These are phyloP conservation scores for Phytophthora sp. DNA, from an alignment of 352 stramenopile species.

Conservation along the genomic window DNA sequence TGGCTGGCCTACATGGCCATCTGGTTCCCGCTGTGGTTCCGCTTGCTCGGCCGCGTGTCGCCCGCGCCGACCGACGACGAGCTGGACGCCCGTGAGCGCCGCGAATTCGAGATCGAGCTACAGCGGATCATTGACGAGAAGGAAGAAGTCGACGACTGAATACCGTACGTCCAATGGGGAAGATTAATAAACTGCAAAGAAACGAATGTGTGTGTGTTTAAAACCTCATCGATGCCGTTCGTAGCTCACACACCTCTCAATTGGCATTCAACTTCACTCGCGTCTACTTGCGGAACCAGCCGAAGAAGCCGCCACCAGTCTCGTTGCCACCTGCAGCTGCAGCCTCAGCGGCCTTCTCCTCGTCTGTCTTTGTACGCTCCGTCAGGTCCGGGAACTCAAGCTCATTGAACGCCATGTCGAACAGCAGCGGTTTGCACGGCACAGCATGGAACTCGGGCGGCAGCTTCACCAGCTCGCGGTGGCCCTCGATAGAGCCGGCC, in stretches of 20 bases:
- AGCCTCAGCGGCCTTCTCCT: constrained; percentile 69
- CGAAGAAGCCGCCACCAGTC: constrained; percentile 59
- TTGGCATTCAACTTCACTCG: not conserved
- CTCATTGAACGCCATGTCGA: constrained; percentile 86
- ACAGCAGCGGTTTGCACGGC: constrained; percentile 81
- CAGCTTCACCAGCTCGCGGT: constrained; percentile 70
- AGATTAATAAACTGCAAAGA: constrained; percentile 14
- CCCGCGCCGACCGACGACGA: constrained; percentile 68
- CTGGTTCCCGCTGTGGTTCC: constrained; percentile 85
- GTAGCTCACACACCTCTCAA: constrained; percentile 27
- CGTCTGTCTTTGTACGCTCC: constrained; percentile 76
- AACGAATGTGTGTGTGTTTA: constrained; percentile 28
- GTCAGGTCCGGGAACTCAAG: constrained; percentile 81
- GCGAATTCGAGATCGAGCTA: constrained; percentile 59
- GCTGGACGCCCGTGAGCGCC: constrained; percentile 51
- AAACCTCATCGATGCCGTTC: constrained; percentile 25
- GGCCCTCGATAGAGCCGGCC: constrained; percentile 47
- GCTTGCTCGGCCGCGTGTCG: constrained; percentile 69
- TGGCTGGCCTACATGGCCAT: constrained; percentile 81
- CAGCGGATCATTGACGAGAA: constrained; percentile 47
- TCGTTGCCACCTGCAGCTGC: constrained; percentile 40
- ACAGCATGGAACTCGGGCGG: constrained; percentile 69
- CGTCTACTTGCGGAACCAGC: constrained; percentile 84
- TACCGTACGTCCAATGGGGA: not conserved
- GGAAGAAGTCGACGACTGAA: constrained; percentile 47